Conservation (phyloP, 306 rosid species). For the Cicer judaicum region DNA sequence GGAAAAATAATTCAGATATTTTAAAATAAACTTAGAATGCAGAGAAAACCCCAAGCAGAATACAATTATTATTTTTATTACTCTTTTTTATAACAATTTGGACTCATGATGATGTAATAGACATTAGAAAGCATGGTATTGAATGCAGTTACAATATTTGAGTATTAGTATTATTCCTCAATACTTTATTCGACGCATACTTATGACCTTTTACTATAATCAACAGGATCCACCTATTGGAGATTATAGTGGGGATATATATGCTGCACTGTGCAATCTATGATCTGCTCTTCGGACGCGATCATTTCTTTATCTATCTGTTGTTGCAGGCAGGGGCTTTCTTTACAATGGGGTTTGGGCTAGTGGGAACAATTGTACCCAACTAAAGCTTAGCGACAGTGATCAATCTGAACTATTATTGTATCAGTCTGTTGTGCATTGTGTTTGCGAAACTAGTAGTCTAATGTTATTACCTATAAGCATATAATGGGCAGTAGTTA, state of each 20-base stretch:
- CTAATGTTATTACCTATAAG: constrained; percentile 29
- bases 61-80: constrained; percentile 15
- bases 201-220: constrained; percentile 33
- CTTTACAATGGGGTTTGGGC: constrained; percentile 64
- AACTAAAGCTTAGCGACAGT: constrained; percentile 41
- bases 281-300: constrained; percentile 52
- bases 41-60: constrained; percentile 7
- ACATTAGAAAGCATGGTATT: constrained; percentile 28
- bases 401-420: constrained; percentile 9
- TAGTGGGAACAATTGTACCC: constrained; percentile 59
- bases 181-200: constrained; percentile 27
- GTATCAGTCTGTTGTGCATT: constrained; percentile 29
- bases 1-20: constrained; percentile 23
- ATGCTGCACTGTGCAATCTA: constrained; percentile 68
- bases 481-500: constrained; percentile 24
- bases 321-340: constrained; percentile 65
- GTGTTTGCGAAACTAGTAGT: constrained; percentile 32
- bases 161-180: background rate
- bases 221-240: constrained; percentile 61
- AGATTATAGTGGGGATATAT: constrained; percentile 66
- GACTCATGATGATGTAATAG: constrained; percentile 24
- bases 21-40: constrained; percentile 26
- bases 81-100: constrained; percentile 15
- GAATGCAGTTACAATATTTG: constrained; percentile 27
- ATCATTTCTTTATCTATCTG: constrained; percentile 61